Base-by-base conservation (phyloP, 345 rosid species). In the Eucalyptus lansdowneana region DNA sequence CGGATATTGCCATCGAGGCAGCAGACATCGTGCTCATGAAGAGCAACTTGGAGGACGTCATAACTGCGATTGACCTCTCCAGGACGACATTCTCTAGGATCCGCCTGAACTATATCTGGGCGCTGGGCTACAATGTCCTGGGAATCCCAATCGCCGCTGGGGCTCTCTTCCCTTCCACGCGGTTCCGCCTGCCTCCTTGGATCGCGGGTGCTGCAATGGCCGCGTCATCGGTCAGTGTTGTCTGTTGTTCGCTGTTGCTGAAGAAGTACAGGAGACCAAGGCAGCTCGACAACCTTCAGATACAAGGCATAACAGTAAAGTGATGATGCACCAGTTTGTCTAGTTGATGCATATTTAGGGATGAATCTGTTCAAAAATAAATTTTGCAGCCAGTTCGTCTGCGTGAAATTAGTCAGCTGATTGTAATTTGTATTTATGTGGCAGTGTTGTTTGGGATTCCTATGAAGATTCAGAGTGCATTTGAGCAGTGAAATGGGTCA, bases 121-220 rank as follows among this genome's bases (percentile, higher is more conserved):
- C 99, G 13, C 90, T 95, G 90, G 98, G 98, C 22, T 97, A 97
- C 89, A 97, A 97, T 89, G 92, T 97, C 50, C 93, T 97, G 9
- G 98, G 98, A 31, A 95, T 97, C 60, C 98, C 99, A 3, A 94
- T 97, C 11, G 99, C 99, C 13, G 99, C 98, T 0, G 99, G 99
- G 13, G 95, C 93, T 25, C 95, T 97, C 60, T 97, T 94, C 89
- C 99, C 99, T 2, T 88, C 89, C 3, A 94, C 94, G 0, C 88
- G 94, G 51, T 95, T 96, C 90, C 96, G 99, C 65, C 91, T 97
- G 72, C 99, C 99, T 3, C 99, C 99, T 4, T 97, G 99, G 99
- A 95, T 97, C 11, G 99, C 99, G 6, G 99, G 99, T 19, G 99
- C 98, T 10, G 98, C 99, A 80, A 97, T 97, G 99, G 99, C 99